Base-by-base conservation (phyloP, 1,284 basidiomycete species). In the Lignosus rhinocerotis region DNA sequence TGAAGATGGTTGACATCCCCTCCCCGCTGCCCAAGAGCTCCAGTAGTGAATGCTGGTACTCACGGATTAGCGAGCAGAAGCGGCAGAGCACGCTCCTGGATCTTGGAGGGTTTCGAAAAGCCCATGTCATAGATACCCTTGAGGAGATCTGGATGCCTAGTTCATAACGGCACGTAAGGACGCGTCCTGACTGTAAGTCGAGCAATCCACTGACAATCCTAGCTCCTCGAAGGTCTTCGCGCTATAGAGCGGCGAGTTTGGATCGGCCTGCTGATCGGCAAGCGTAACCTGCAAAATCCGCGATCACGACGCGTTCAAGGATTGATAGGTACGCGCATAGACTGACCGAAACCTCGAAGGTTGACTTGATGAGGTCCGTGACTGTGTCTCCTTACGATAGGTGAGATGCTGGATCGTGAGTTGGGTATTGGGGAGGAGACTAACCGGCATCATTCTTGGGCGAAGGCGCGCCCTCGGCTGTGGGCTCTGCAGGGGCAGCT, bases 71-170 rank as follows among this genome's bases (percentile, higher is more conserved):
- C 76, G 14, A 99, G 85, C 31, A 99, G 83, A 39, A 99, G 80
- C 3, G 97, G 97, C 31, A 99, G 79, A 21, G 97, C 97, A 62
- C 93, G 90, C 80, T 98, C 97, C 79, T 99, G 97, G 65, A 99
- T 99, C 78, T 99, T 99, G 55, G 95, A 98, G 4, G 97, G 97
- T 75, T 96, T 97, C 55, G 93, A 92, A 76, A 98, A 99, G 42
- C 94, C 94, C 86, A 97, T 92, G 48, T 90, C 89, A 74, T 96
- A 98, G 53, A 99, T 85, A n/a, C 97, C 97, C 75, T 96, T 97
- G 64, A 98, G 84, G 32, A 99, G 82, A 73, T 98, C 92, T 51
- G 86, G 80, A 73, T 93, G 88, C 54, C 94, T 96, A n/a, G 70
- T 41, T 33, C 38, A 45, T 44, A 11, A 21, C 25, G 19, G 12